A percentile compares a stretch with the other conserved stretches of the same genome.
Evolutionary conservation across 116 monocot genomes (phyloP).

Genomic region (Iris pallida): DNA sequence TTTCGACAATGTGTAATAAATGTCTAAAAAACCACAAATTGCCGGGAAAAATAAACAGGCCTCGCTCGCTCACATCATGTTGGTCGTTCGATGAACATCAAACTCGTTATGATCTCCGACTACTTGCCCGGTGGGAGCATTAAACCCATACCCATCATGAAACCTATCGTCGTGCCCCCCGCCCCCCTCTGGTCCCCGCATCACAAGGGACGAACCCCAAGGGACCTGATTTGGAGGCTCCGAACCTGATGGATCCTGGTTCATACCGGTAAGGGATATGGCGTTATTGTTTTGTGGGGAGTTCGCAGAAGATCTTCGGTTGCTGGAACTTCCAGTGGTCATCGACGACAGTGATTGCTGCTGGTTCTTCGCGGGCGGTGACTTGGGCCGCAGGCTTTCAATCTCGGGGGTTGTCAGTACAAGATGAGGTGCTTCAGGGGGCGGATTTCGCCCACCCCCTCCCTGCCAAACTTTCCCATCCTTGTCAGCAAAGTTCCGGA

Average conservation of each 20-base stretch:
- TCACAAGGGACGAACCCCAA: slow-evolving; percentile 36
- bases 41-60: too few species aligned
- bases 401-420: slow-evolving; percentile 87
- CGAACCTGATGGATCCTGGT: slow-evolving; percentile 23
- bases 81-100: slow-evolving; percentile 31
- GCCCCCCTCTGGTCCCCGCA: slow-evolving; percentile 12
- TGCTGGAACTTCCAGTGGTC: slow-evolving; percentile 32
- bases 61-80: neutral
- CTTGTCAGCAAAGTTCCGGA: slow-evolving; percentile 71
- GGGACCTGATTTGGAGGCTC: slow-evolving; percentile 27
- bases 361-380: slow-evolving; percentile 71
- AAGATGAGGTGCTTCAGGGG: slow-evolving; percentile 84
- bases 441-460: slow-evolving; percentile 89
- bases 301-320: slow-evolving; percentile 46
- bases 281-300: slow-evolving; percentile 51
- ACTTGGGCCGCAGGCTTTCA: slow-evolving; percentile 77
- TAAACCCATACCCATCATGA: slow-evolving; percentile 31
- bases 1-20: too few species aligned
- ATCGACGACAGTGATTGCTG: slow-evolving; percentile 51
- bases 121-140: slow-evolving; percentile 11
- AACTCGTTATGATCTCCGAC: slow-evolving; percentile 42
- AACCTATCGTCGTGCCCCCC: slow-evolving; percentile 12
- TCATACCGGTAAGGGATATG: slow-evolving; percentile 13
- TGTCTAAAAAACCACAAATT: too few species aligned
- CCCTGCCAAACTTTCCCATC: slow-evolving; percentile 99